Base-by-base conservation (phyloP, 345 rosid species). In the Salix udensis region DNA sequence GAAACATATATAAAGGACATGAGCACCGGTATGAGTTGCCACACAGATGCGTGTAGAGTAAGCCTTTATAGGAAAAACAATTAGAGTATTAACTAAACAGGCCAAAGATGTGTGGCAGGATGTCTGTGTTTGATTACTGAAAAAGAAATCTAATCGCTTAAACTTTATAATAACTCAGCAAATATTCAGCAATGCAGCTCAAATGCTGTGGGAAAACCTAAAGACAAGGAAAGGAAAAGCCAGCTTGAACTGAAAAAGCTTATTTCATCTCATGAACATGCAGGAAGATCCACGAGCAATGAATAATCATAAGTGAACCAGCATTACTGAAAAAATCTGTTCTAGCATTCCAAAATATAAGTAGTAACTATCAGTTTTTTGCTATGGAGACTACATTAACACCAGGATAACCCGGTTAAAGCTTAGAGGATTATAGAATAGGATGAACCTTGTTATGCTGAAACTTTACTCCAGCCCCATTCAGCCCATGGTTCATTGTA, bases 401-500 rank as follows among this genome's bases (percentile, higher is more conserved):
- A 70, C 66, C 65, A 76, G 67, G 4, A 10, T 37, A 64, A 64
- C 26, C 62, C n/a, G 15, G 77, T 21, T 36, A 37, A 64, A 16
- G 71, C 28, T 76, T 76, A 73, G 76, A 75, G 81, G 67, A 80
- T 39, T 48, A 82, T 61, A 65, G 74, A 78, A 82, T 61, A 65
- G 77, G 65, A 79, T 46, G 77, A 83, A 96, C 99, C 99, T 92
- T 90, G 86, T 80, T 89, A 85, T 90, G 90, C 78, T 88, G 98
- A 84, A 82, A 90, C 87, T 88, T 96, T 77, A 83, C 94, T 75
- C 91, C 98, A 72, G 77, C 78, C 42, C 95, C 97, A 66, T 89
- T 86, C 77, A 87, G 88, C 84, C 93, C 89, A 79, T 94, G 92
- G 86, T 87, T 83, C 75, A 82, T 84, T 28, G 89, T 75, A 85